Conservation (phyloP, 352 stramenopile genomes). For the Pilasporangium apinafurcum region DNA sequence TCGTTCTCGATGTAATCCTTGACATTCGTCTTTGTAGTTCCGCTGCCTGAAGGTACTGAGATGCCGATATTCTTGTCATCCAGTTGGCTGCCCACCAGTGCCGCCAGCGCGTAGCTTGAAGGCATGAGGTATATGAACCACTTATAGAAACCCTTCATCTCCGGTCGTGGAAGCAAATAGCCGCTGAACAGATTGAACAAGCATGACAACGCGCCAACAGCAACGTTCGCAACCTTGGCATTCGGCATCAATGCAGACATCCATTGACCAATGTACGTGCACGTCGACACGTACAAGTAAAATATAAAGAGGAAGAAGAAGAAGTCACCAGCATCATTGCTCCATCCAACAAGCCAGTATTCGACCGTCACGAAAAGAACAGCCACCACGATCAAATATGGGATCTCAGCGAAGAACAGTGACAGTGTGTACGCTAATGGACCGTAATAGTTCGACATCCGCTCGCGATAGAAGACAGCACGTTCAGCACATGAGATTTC, state of each 20-base stretch:
- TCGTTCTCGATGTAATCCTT: slow-evolving; percentile 22
- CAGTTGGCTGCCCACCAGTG: slow-evolving; percentile 16
- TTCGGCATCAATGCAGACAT: slow-evolving; percentile 45
- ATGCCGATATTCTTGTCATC: slow-evolving; percentile 26
- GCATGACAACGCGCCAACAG: slow-evolving; percentile 29
- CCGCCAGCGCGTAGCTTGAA: slow-evolving; percentile 27
- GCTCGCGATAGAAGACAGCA: slow-evolving; percentile 56
- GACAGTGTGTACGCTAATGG: slow-evolving; percentile 32
- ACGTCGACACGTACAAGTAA: slow-evolving; percentile 31
- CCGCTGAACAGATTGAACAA: slow-evolving; percentile 47
- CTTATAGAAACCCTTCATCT: slow-evolving; percentile 31
- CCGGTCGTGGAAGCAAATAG: slow-evolving; percentile 23
- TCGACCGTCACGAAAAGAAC: slow-evolving; percentile 30
- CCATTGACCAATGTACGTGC: slow-evolving; percentile 60
- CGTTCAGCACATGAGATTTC: slow-evolving; percentile 48
- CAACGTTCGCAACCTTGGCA: slow-evolving; percentile 44
- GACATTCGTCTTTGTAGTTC: slow-evolving; percentile 9
- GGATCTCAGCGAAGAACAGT: slow-evolving; percentile 32
- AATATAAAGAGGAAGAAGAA: slow-evolving; percentile 39
- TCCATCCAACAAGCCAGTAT: slow-evolving; percentile 43
- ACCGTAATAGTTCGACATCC: slow-evolving; percentile 51
- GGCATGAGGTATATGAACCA: slow-evolving; percentile 33
- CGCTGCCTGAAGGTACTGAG: background rate
- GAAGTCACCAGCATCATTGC: slow-evolving; percentile 14
- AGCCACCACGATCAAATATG: slow-evolving; percentile 20